These are phyloP conservation scores for Gaultheria prostrata DNA, from an alignment of 148 eudicot genomes.

Conservation along the genomic window DNA sequence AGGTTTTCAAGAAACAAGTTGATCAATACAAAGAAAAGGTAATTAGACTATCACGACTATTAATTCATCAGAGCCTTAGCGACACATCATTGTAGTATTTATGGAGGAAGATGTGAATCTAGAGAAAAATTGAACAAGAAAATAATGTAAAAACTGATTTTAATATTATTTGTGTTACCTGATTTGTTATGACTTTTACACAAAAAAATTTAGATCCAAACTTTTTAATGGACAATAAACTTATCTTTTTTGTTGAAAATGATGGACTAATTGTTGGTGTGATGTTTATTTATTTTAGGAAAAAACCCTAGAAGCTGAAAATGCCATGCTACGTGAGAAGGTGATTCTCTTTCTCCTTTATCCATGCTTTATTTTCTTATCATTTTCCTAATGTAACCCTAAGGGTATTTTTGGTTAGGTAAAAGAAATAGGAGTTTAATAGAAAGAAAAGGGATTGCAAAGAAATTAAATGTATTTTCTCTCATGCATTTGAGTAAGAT, in stretches of 20 bases:
- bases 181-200: not conserved
- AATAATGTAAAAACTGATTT: not conserved
- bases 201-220: not conserved
- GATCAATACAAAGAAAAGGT: not conserved
- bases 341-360: slow-evolving; percentile 19
- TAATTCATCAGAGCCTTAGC: too few relatives aligned
- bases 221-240: not conserved
- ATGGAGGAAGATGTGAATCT: not conserved
- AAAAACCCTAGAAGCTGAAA: slow-evolving; percentile 59
- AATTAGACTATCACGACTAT: not conserved
- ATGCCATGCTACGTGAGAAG: slow-evolving; percentile 49
- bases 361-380: not conserved
- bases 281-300: slow-evolving; percentile 33
- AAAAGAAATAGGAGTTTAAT: too few relatives aligned
- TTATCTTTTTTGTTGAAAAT: not conserved
- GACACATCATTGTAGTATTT: not conserved
- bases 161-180: not conserved
- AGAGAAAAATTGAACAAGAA: not conserved
- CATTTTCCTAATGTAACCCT: not conserved
- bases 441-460: too few relatives aligned
- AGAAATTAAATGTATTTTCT: too few relatives aligned
- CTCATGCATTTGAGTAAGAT: too few relatives aligned
- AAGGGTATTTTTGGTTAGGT: not conserved
- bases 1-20: slow-evolving; percentile 4
- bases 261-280: not conserved